Percentiles rank a stretch among this genome's conserved stretches.
These are phyloP conservation scores for Fusarium brevicatenulatum DNA, from an alignment of 2,329 filamentous ascomycete genomes.

Conservation along the genomic window DNA sequence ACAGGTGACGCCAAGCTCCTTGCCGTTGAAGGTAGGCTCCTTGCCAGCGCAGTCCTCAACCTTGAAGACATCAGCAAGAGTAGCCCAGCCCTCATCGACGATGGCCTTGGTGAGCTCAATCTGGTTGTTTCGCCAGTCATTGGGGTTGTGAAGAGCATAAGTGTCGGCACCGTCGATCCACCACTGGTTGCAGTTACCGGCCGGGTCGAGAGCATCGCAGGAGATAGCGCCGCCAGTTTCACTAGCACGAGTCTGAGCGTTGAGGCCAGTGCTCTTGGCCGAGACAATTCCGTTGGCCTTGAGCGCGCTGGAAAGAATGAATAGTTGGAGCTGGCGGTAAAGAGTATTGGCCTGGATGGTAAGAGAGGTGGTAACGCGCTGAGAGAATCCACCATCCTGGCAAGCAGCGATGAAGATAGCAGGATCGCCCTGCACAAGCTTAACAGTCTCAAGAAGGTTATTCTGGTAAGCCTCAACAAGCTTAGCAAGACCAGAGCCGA, in stretches of 20 bases:
- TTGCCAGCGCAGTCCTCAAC: conserved; percentile 23
- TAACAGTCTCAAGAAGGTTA: conserved; percentile 17
- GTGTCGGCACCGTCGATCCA: conserved; percentile 7
- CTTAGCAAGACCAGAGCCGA: conserved; percentile 2
- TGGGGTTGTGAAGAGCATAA: conserved; percentile 15
- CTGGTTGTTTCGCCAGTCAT: conserved; percentile 15
- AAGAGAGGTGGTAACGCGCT: conserved; percentile 18
- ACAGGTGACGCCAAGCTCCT: conserved; percentile 4
- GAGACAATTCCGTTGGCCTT: conserved; percentile 17
- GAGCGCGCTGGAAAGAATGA: conserved; percentile 9
- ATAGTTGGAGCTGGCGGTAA: conserved; percentile 11
- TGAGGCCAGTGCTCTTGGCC: neutral
- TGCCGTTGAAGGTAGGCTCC: neutral
- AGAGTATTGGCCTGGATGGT: conserved; percentile 19
- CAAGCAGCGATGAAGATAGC: conserved; percentile 11
- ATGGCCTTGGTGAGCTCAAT: conserved; percentile 11
- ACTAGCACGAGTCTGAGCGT: neutral
- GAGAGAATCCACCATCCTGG: conserved; percentile 13
- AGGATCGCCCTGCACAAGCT: conserved; percentile 12
- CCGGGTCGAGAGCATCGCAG: neutral
- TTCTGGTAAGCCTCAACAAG: conserved; percentile 14
- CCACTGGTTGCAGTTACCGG: conserved; percentile 20
- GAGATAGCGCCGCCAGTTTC: neutral
- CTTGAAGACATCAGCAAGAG: conserved; percentile 9
- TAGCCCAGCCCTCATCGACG: conserved; percentile 6